A percentile compares a stretch with the other conserved stretches of the same genome.
These are phyloP conservation scores for Panicum miliaceum DNA, from an alignment of 176 grass and related monocot genomes.

Conservation along the genomic window DNA sequence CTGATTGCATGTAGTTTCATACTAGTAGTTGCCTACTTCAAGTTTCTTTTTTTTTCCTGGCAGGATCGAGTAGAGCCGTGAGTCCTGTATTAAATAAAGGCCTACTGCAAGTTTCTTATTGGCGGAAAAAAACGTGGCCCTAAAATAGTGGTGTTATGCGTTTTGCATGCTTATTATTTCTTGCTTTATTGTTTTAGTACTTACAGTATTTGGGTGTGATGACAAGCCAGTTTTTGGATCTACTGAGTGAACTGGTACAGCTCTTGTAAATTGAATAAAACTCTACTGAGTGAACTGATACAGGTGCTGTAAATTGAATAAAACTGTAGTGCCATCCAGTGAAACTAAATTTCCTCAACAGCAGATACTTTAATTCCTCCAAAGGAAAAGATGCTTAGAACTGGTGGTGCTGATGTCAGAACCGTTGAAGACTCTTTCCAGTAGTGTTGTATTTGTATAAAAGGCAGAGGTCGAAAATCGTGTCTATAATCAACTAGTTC, in stretches of 20 bases:
- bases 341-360: not conserved
- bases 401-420: not conserved
- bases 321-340: not conserved
- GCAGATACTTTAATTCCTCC: not conserved
- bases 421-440: not conserved
- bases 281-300: no score
- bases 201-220: conserved; percentile 1
- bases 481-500: not conserved
- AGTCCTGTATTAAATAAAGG: no score
- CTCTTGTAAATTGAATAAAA: not conserved
- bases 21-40: no score
- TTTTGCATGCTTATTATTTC: not conserved
- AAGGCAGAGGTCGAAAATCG: not conserved
- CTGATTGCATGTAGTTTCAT: no score
- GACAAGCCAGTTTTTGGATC: conserved; percentile 26
- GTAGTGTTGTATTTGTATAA: not conserved
- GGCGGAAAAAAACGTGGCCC: no score
- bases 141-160: no score
- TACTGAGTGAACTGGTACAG: not conserved
- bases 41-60: no score
- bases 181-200: conserved; percentile 43
- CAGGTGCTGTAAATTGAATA: no score
- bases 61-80: no score
- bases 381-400: no score
- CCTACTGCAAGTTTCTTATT: no score